Evolutionary conservation across 1,139 yeast genomes (phyloP).

Genomic region (Blastobotrys niveus): DNA sequence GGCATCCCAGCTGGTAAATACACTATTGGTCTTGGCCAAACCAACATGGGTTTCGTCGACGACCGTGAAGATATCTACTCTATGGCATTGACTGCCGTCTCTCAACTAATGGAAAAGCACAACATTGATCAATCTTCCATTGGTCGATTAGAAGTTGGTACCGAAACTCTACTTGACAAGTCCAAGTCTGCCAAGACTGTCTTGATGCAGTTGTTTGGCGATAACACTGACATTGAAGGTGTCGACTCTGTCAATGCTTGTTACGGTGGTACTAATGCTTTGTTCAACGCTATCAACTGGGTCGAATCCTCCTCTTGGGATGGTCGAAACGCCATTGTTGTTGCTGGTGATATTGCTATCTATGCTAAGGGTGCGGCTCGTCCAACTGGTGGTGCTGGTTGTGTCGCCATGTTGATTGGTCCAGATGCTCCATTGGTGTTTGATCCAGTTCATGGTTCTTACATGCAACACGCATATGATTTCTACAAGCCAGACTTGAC

Average conservation of each 20-base stretch:
- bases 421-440: conserved; percentile 97
- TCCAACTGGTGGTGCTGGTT: conserved; percentile 99
- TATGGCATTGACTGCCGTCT: conserved; percentile 75
- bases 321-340: conserved; percentile 96
- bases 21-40: conserved; percentile 98
- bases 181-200: conserved; percentile 96
- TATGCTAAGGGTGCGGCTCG: conserved; percentile 97
- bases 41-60: conserved; percentile 94
- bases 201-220: conserved; percentile 84
- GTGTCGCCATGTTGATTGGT: conserved; percentile 91
- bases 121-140: conserved; percentile 71
- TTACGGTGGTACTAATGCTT: conserved; percentile 97
- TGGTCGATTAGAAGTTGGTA: conserved; percentile 98
- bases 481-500: conserved; percentile 97
- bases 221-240: conserved; percentile 88
- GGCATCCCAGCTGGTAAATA: conserved; percentile 90
- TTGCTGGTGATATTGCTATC: conserved; percentile 96
- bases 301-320: conserved; percentile 96
- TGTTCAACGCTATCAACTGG: conserved; percentile 94
- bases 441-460: conserved; percentile 82
- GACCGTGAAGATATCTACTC: conserved; percentile 98
- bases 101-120: conserved; percentile 71
- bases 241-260: conserved; percentile 96
- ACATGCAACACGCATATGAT: conserved; percentile 95
- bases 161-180: conserved; percentile 94